Base-by-base conservation (phyloP, 305 asterid species). In the Andrographis paniculata region DNA sequence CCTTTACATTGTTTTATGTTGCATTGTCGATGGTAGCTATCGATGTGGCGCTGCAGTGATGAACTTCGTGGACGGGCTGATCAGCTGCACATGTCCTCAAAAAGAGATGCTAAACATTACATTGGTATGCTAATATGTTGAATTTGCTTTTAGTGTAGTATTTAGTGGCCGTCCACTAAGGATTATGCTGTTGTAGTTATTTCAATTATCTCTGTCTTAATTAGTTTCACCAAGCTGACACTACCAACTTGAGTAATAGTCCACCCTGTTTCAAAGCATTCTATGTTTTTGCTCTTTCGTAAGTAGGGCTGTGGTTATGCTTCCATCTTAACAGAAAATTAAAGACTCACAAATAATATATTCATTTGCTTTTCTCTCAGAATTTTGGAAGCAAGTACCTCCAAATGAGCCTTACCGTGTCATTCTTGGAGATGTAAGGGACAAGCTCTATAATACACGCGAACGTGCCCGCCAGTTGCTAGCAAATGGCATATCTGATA, bases 371-470 rank as follows among this genome's bases (percentile, higher is more conserved):
- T 43, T 51, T 67, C 20, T 44, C 41, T 22, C 81, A 85, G 95
- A 85, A 64, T 85, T 85, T 53, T 85, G 95, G 95, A 85, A 85
- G 92, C 80, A 79, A 79, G 64, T 85, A 64, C 94, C 95, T n/a
- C 59, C 76, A 5, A 85, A 77, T 13, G 95, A 85, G 72, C 95
- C 95, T 36, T 85, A 85, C 54, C 91, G 95, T 55, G 87, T 85
- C 43, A 79, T 85, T 66, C 94, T 85, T 19, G 91, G 87, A 53
- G 85, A 75, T n/a, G 92, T 85, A 64, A 77, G 95, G 70, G 95
- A 85, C 78, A 85, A 79, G 76, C 80, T 85, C 43, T 85, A 82
- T 44, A 70, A 79, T 58, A 85, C 92, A 14, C 92, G 91, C 37
- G 95, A 85, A 59, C 94, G 82, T 19, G 76, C 93, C 42, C 85